Percentiles rank a stretch among this genome's conserved stretches.
Conservation (phyloP, 2,329 filamentous ascomycete species). For the Nigrograna mackinnonii region DNA sequence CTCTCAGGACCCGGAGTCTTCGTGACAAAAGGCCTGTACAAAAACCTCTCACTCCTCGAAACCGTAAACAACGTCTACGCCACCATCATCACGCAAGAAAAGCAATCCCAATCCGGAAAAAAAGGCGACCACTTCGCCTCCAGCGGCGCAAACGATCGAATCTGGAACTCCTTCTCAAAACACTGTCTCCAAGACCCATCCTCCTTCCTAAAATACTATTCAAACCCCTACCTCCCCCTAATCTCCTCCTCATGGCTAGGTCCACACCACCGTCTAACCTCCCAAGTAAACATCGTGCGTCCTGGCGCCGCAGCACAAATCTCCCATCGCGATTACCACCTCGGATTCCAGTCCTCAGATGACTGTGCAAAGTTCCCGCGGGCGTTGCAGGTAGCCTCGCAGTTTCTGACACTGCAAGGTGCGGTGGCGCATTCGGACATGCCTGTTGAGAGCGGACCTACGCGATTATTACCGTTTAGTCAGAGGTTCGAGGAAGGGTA, state of each 20-base stretch:
- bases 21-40: constrained; percentile 58
- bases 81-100: constrained; percentile 49
- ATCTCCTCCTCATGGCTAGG: constrained; percentile 63
- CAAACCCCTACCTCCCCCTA: constrained; percentile 60
- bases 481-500: constrained; percentile 62
- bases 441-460: constrained; percentile 62
- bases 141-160: constrained; percentile 60
- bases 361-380: constrained; percentile 52
- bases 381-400: constrained; percentile 57
- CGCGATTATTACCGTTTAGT: constrained; percentile 63
- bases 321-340: constrained; percentile 65
- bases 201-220: constrained; percentile 62
- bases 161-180: constrained; percentile 70
- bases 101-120: constrained; percentile 33
- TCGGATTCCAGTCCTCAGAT: constrained; percentile 62
- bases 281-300: constrained; percentile 66
- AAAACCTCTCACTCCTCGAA: constrained; percentile 36
- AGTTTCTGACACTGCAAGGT: constrained; percentile 65
- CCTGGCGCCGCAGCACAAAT: constrained; percentile 62
- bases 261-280: constrained; percentile 62
- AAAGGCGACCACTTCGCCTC: constrained; percentile 66
- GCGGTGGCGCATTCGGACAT: constrained; percentile 66
- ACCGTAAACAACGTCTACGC: constrained; percentile 24
- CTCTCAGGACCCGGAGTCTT: constrained; percentile 62
- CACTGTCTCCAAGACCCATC: constrained; percentile 56